phyloP scores from a whole-genome alignment of 139 green algal species.

The Chlamydomonas schloesseri region DNA sequence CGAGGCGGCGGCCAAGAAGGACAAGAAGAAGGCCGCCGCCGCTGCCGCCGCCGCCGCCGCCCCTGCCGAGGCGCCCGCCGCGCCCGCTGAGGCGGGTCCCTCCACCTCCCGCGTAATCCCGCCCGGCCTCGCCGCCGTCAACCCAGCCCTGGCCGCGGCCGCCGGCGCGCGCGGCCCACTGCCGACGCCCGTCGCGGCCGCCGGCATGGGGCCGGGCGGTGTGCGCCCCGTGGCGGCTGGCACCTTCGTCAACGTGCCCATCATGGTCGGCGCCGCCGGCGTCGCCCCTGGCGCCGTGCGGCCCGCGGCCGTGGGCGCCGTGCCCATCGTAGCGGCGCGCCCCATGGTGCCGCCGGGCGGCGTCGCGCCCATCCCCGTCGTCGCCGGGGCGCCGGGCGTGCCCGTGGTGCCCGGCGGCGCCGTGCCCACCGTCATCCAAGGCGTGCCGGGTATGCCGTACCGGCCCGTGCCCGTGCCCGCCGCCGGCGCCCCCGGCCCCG shows the following conservation, averaged over 20 bases:
- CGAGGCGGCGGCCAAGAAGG: not conserved
- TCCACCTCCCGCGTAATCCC: not conserved
- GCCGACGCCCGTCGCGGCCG: not conserved
- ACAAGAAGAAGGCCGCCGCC: slow-evolving; percentile 27
- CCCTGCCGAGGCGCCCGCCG: not conserved
- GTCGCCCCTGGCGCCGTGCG: not conserved
- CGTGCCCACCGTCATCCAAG: not conserved
- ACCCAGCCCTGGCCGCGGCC: slow-evolving; percentile 12
- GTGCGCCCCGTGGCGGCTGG: not conserved
- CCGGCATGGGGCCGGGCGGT: not conserved
- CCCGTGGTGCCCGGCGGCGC: not conserved
- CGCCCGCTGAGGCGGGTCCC: not conserved
- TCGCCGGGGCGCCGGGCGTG: not conserved
- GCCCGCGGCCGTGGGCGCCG: not conserved
- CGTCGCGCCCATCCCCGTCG: not conserved
- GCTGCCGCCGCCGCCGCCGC: not conserved
- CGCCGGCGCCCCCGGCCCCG: not conserved
- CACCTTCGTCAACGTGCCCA: not conserved
- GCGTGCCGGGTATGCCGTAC: not conserved
- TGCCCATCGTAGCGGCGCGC: not conserved
- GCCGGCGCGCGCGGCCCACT: not conserved
- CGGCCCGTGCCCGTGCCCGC: not conserved
- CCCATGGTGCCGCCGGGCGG: not conserved
- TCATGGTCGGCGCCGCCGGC: not conserved
- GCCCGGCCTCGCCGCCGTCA: not conserved